Evolutionary conservation across 192 early-diverging fungal genomes (phyloP).

Genomic region (Ambispora gerdemannii): DNA sequence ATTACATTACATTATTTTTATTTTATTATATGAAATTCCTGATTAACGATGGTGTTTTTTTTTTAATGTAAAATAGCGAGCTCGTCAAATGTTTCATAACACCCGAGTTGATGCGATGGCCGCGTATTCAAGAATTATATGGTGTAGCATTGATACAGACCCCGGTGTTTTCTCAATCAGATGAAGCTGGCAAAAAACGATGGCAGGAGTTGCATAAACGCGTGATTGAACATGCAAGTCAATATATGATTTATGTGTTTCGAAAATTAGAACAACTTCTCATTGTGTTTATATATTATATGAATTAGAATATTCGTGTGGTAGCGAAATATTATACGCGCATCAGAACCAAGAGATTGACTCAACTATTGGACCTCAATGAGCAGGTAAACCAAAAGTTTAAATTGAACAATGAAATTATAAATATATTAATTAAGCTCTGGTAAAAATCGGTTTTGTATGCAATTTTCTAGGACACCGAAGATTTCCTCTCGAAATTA

Average conservation of each 20-base stretch:
- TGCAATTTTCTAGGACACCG: slow-evolving; percentile 63
- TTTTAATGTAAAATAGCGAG: slow-evolving; percentile 48
- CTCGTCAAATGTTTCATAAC: slow-evolving; percentile 88
- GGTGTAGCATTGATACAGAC: slow-evolving; percentile 71
- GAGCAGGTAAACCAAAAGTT: slow-evolving; percentile 46
- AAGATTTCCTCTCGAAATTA: slow-evolving; percentile 88
- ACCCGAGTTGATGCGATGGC: slow-evolving; percentile 92
- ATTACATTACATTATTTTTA: slow-evolving; percentile 13
- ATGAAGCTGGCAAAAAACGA: slow-evolving; percentile 75
- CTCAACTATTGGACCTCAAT: slow-evolving; percentile 85
- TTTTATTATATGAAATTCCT: neutral
- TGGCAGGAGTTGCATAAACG: slow-evolving; percentile 86
- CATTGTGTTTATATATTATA: neutral
- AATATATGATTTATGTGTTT: neutral
- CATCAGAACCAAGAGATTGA: slow-evolving; percentile 79
- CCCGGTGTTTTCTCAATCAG: slow-evolving; percentile 65
- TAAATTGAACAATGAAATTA: no score
- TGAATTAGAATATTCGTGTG: slow-evolving; percentile 81
- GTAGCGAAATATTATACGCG: slow-evolving; percentile 95
- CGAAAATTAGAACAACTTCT: slow-evolving; percentile 1
- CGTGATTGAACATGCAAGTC: slow-evolving; percentile 88
- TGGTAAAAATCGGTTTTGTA: neutral
- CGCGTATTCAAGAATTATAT: slow-evolving; percentile 88
- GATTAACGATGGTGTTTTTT: neutral
- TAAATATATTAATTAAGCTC: neutral